Conservation (phyloP, 140 eudicot species). For the Flaveria floridana region DNA sequence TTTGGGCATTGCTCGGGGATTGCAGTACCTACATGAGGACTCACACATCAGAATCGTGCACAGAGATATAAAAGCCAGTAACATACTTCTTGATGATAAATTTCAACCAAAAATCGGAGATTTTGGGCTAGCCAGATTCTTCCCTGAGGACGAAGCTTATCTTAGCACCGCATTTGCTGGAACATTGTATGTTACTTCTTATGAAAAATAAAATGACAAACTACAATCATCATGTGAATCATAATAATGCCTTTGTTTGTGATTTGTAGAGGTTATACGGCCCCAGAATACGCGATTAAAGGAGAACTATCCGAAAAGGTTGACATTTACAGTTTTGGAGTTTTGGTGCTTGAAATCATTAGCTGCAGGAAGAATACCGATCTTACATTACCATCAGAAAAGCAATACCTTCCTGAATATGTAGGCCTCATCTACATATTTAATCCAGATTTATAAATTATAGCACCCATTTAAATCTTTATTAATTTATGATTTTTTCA, state of each 20-base stretch:
- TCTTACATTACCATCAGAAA: constrained; percentile 62
- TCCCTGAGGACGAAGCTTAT: constrained; percentile 74
- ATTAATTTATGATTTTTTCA: background rate
- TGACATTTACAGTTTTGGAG: constrained; percentile 75
- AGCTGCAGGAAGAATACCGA: constrained; percentile 67
- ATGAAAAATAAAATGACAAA: background rate
- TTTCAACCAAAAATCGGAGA: constrained; percentile 73
- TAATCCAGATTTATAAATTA: background rate
- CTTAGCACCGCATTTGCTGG: constrained; percentile 75
- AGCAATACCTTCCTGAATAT: constrained; percentile 81
- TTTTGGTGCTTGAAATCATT: constrained; percentile 67
- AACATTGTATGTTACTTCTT: constrained; percentile 46
- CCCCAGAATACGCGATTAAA: constrained; percentile 77
- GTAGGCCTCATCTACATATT: constrained; percentile 24
- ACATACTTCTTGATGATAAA: constrained; percentile 67
- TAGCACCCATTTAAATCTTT: background rate
- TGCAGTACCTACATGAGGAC: constrained; percentile 72
- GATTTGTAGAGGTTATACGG: constrained; percentile 69
- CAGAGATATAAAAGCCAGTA: constrained; percentile 78
- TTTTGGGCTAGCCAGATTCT: constrained; percentile 81
- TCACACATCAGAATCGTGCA: constrained; percentile 67
- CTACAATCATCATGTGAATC: background rate
- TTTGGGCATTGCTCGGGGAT: constrained; percentile 67
- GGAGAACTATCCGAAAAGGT: constrained; percentile 81
- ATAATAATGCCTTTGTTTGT: background rate